Evolutionary conservation across 768 basidiomycete genomes (phyloP).

Genomic region (Mycena haematopus): DNA sequence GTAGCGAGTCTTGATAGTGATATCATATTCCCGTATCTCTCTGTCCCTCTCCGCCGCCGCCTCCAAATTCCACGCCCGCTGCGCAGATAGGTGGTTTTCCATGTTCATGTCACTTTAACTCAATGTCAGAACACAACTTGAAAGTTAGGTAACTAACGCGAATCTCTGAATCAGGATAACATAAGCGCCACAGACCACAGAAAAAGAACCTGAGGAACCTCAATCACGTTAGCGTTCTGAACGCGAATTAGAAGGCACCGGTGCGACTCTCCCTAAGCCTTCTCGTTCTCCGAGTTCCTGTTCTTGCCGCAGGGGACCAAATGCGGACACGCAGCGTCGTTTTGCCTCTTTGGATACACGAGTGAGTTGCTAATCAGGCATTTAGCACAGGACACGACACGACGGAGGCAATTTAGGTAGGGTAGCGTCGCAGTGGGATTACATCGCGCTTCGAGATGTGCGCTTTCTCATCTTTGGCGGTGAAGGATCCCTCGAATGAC

Average conservation of each 20-base stretch:
- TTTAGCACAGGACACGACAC: neutral
- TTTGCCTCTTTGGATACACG: neutral
- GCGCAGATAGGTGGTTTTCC: neutral
- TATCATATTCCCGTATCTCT: no score
- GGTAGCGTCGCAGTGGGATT: no score
- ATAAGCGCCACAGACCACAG: no score
- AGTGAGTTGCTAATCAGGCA: no score
- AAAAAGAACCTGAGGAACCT: no score
- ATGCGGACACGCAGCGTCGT: neutral
- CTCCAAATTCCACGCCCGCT: neutral
- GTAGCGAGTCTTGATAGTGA: no score
- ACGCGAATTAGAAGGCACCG: neutral
- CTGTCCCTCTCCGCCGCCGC: no score
- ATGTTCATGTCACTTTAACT: neutral
- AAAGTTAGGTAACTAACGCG: neutral
- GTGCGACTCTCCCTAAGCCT: neutral
- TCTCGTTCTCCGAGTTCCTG: neutral
- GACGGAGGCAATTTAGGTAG: neutral
- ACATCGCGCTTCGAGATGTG: neutral
- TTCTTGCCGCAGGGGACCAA: neutral
- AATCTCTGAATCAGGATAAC: neutral
- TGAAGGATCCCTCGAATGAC: neutral
- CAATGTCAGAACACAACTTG: no score
- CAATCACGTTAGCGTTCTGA: neutral
- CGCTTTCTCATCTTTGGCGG: no score